Percentiles rank a stretch among this genome's conserved stretches.
phyloP scores from a whole-genome alignment of 257 asterid species.

The Salvia hispanica region DNA sequence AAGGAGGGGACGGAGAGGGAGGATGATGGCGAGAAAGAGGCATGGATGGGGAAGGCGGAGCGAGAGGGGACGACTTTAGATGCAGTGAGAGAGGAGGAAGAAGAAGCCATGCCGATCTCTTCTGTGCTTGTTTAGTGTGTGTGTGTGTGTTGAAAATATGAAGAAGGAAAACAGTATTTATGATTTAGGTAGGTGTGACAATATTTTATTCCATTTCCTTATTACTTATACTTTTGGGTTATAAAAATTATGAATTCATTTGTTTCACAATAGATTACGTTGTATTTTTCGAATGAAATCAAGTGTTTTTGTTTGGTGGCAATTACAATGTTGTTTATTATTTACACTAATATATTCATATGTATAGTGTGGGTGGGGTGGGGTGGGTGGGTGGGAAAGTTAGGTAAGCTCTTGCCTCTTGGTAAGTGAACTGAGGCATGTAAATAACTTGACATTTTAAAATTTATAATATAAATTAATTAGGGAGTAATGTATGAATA shows the following conservation, averaged over 20 bases:
- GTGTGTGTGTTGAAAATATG: conserved; percentile 28
- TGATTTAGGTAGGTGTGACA: not conserved
- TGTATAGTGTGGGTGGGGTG: too few species aligned
- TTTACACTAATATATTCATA: too few species aligned
- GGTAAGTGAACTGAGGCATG: too few species aligned
- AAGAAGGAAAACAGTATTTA: not conserved
- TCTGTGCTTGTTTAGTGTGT: conserved; percentile 17
- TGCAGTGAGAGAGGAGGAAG: conserved; percentile 76
- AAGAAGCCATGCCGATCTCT: conserved; percentile 65
- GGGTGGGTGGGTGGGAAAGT: too few species aligned
- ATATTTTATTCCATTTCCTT: not conserved
- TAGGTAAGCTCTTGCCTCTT: too few species aligned
- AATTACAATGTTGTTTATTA: conserved; percentile 10
- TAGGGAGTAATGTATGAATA: too few species aligned
- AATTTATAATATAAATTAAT: too few species aligned
- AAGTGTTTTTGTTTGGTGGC: not conserved
- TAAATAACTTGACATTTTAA: too few species aligned
- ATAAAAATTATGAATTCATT: not conserved
- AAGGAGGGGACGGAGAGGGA: conserved; percentile 49
- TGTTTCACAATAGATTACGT: too few species aligned
- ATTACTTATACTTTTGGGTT: not conserved
- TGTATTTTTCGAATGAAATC: too few species aligned
- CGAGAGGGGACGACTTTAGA: conserved; percentile 83
- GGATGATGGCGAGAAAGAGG: conserved; percentile 38
- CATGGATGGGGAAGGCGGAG: conserved; percentile 59